A percentile compares a stretch with the other conserved stretches of the same genome.
These are phyloP conservation scores for Lactarius hengduanensis DNA, from an alignment of 768 basidiomycete genomes.

Conservation along the genomic window DNA sequence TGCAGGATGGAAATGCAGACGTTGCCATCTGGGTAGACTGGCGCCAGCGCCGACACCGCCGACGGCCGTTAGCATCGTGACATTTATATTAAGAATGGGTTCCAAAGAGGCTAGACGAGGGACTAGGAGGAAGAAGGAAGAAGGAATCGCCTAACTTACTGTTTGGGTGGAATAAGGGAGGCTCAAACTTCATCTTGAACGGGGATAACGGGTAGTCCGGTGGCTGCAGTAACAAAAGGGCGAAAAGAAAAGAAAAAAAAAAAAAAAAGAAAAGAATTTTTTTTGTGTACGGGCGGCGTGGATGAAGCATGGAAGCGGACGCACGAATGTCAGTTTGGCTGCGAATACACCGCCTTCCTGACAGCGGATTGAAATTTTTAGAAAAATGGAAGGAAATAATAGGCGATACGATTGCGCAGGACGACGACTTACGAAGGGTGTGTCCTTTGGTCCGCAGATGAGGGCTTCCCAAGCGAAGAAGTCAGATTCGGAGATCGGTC, in stretches of 20 bases:
- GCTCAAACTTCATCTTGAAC: constrained; percentile 99
- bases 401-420: background rate
- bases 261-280: background rate
- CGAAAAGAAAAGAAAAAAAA: background rate
- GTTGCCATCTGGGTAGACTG: constrained; percentile 94
- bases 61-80: background rate
- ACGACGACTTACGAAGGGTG: constrained; percentile 71
- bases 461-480: constrained; percentile 97
- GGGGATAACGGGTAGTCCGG: constrained; percentile 95
- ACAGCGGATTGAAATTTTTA: background rate
- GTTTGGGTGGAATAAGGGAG: constrained; percentile 96
- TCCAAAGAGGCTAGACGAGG: constrained; percentile 5
- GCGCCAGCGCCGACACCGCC: constrained; percentile 1
- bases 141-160: constrained; percentile 53
- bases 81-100: background rate
- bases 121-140: constrained; percentile 1
- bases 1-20: constrained; percentile 99
- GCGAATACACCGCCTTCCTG: constrained; percentile 95
- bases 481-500: constrained; percentile 87
- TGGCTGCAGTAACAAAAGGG: constrained; percentile 49
- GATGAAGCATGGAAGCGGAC: constrained; percentile 37
- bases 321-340: constrained; percentile 88
- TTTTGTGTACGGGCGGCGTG: constrained; percentile 4
- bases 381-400: background rate
- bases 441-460: constrained; percentile 91